Percentiles rank a stretch among this genome's conserved stretches.
Conservation (phyloP, 2,329 filamentous ascomycete species). For the Triangularia verruculosa region DNA sequence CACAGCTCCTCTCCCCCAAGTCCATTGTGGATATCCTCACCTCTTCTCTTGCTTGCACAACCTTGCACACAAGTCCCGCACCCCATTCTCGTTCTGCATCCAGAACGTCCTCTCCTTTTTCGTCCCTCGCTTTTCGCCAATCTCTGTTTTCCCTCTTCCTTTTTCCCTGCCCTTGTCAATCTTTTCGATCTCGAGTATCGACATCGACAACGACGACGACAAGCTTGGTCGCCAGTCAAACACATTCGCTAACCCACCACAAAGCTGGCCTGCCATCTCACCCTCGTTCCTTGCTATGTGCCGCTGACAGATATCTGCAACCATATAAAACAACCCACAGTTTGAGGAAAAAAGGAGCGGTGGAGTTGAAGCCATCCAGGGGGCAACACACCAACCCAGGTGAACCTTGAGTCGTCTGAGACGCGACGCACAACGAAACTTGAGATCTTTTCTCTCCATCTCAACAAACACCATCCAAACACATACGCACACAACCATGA, state of each 20-base stretch:
- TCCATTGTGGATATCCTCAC: conserved; percentile 8
- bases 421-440: background rate
- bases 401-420: background rate
- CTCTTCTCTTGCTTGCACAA: conserved; percentile 17
- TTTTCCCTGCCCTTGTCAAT: conserved; percentile 2
- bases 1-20: background rate
- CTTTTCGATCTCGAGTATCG: background rate
- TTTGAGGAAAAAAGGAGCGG: background rate
- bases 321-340: background rate
- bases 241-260: background rate
- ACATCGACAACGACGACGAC: background rate
- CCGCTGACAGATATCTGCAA: background rate
- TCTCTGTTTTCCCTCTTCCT: background rate
- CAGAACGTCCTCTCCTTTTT: conserved; percentile 26
- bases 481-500: conserved; percentile 43
- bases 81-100: conserved; percentile 9
- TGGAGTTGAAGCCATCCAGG: background rate
- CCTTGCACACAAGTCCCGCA: background rate
- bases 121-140: conserved; percentile 15
- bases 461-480: background rate
- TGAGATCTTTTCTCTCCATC: background rate
- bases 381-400: background rate
- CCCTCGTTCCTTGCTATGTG: conserved; percentile 11
- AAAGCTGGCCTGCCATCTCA: background rate
- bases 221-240: background rate